Percentiles rank a stretch among this genome's conserved stretches.
phyloP scores from a whole-genome alignment of 768 basidiomycete species.

The Lactifluus volemus region DNA sequence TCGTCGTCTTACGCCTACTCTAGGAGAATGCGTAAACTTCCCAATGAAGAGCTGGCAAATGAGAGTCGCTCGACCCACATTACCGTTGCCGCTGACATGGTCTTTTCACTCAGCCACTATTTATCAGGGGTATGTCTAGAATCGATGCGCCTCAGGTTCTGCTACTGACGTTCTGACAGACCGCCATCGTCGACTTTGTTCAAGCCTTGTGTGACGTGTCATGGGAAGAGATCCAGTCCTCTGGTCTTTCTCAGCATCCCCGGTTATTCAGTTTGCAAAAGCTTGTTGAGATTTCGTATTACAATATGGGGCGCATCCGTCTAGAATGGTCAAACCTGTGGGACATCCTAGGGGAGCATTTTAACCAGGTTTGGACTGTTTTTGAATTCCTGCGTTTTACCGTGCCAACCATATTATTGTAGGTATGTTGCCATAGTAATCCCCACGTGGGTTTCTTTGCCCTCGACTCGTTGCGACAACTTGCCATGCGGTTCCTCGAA shows the following conservation, averaged over 20 bases:
- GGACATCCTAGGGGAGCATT: constrained; percentile 97
- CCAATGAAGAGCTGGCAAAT: constrained; percentile 90
- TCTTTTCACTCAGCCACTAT: constrained; percentile 92
- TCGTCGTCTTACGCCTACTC: constrained; percentile 12
- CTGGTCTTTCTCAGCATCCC: constrained; percentile 88
- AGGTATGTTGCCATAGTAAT: constrained; percentile 99
- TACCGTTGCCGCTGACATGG: constrained; percentile 98
- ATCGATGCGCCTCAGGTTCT: neutral
- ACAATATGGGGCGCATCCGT: constrained; percentile 98
- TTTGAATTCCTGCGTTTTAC: neutral
- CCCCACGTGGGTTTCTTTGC: constrained; percentile 96
- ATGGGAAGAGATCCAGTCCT: constrained; percentile 99
- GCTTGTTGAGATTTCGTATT: constrained; percentile 97
- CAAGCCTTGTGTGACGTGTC: constrained; percentile 93
- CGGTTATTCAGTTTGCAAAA: constrained; percentile 96
- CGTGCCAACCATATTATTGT: constrained; percentile 6
- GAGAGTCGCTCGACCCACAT: constrained; percentile 97
- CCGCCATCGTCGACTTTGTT: constrained; percentile 96
- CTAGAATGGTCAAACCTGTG: constrained; percentile 97
- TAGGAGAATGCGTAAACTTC: constrained; percentile 47
- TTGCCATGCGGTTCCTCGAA: constrained; percentile 97
- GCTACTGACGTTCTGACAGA: constrained; percentile 36
- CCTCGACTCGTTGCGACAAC: constrained; percentile 88
- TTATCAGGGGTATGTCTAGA: constrained; percentile 75
- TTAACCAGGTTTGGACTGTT: constrained; percentile 68